These are phyloP conservation scores for Corchorus olitorius DNA, from an alignment of 345 rosid genomes.

Conservation along the genomic window DNA sequence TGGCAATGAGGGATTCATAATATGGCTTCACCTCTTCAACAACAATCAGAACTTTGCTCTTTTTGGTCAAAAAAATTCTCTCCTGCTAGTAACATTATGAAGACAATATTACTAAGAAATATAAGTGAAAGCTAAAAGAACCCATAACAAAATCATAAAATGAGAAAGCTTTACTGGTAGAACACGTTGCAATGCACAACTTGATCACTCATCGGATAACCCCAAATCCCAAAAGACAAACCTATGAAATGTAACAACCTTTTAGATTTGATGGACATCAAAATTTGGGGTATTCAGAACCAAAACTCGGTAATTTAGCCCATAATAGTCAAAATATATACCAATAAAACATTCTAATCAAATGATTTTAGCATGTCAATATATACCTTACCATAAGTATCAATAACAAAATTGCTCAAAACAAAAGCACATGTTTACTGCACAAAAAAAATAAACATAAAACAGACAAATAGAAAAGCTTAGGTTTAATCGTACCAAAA, in stretches of 20 bases:
- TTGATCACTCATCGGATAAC: neutral
- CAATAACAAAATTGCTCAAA: no score
- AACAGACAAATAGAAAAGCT: no score
- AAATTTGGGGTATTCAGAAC: neutral
- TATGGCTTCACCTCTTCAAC: no score
- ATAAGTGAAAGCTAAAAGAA: neutral
- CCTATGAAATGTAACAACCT: neutral
- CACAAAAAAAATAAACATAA: no score
- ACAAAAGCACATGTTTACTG: no score
- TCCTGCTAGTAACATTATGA: no score
- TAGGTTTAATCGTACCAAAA: no score
- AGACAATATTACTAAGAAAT: no score
- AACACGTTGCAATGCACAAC: neutral
- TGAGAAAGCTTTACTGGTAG: neutral
- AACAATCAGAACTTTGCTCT: no score
- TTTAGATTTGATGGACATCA: neutral
- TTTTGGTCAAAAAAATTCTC: no score
- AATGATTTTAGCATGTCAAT: neutral
- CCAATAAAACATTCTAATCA: neutral
- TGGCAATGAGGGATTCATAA: no score
- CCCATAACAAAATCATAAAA: slow-evolving; percentile 8
- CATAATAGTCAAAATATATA: neutral
- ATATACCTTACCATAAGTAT: neutral
- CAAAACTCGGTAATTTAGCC: neutral
- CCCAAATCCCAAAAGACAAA: neutral